These are phyloP conservation scores for Diutina siamensis DNA, from an alignment of 1,139 yeast species.

Conservation along the genomic window DNA sequence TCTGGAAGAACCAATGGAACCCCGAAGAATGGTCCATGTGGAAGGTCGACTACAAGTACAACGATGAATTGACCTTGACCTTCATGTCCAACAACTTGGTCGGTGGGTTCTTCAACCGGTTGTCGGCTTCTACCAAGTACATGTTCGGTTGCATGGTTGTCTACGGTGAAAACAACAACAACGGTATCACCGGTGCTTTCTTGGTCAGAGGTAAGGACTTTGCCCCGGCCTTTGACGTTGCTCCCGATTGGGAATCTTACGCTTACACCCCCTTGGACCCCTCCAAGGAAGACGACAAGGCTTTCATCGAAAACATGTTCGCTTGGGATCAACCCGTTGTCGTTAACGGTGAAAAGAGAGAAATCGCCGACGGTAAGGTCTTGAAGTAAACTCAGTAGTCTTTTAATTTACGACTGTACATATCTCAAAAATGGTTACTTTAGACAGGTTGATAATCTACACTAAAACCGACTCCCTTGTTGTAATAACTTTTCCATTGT, in stretches of 20 bases:
- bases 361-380: conserved; percentile 49
- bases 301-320: conserved; percentile 63
- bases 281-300: conserved; percentile 56
- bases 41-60: conserved; percentile 95
- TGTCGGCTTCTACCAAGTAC: conserved; percentile 84
- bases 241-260: conserved; percentile 98
- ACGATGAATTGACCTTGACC: conserved; percentile 92
- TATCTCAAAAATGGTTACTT: not conserved
- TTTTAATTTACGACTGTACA: not conserved
- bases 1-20: conserved; percentile 88
- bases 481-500: too few relatives aligned
- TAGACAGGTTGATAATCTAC: too few relatives aligned
- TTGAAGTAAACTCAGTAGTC: conserved; percentile 38
- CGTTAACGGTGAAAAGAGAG: conserved; percentile 46
- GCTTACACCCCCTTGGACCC: conserved; percentile 57
- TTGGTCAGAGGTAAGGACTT: conserved; percentile 90
- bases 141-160: conserved; percentile 90
- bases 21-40: conserved; percentile 90
- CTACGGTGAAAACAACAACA: conserved; percentile 97
- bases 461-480: too few relatives aligned
- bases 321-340: conserved; percentile 67
- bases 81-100: conserved; percentile 98
- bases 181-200: conserved; percentile 94
- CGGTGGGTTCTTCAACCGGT: conserved; percentile 98
- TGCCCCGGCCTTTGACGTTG: conserved; percentile 91